Conservation (phyloP, 1,284 basidiomycete species). For the Ganoderma meredithae region DNA sequence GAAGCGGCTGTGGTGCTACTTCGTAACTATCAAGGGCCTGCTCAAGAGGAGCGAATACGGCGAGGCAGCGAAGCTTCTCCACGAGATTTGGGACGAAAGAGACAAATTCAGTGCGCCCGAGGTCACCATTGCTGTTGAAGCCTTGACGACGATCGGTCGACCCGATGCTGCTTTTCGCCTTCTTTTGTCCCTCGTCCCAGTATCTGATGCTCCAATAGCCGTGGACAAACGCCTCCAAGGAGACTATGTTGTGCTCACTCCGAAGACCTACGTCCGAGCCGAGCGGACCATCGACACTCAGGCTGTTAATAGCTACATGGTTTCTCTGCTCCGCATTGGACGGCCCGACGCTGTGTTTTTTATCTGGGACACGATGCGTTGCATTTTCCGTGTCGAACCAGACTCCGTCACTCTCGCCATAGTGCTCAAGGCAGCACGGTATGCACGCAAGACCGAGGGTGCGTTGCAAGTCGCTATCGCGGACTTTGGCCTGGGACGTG, state of each 20-base stretch:
- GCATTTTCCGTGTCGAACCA: slow-evolving; percentile 61
- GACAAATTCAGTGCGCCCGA: slow-evolving; percentile 51
- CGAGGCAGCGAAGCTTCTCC: slow-evolving; percentile 55
- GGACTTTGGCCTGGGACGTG: slow-evolving; percentile 37
- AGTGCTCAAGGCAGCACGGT: slow-evolving; percentile 64
- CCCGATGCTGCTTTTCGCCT: slow-evolving; percentile 57
- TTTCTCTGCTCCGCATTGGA: slow-evolving; percentile 52
- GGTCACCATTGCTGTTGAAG: slow-evolving; percentile 58
- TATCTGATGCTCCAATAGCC: neutral
- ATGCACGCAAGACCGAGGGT: slow-evolving; percentile 58
- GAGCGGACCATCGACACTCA: slow-evolving; percentile 38
- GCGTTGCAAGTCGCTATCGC: slow-evolving; percentile 52
- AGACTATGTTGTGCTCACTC: neutral
- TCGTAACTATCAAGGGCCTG: slow-evolving; percentile 61
- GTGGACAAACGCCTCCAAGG: neutral
- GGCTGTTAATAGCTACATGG: slow-evolving; percentile 63
- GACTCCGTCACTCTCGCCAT: slow-evolving; percentile 62
- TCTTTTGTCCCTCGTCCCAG: slow-evolving; percentile 44
- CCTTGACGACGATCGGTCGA: slow-evolving; percentile 52
- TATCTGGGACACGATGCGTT: slow-evolving; percentile 66
- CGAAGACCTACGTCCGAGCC: neutral
- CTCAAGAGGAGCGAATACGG: slow-evolving; percentile 47
- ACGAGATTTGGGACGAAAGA: slow-evolving; percentile 44
- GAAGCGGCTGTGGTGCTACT: slow-evolving; percentile 51
- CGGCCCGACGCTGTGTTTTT: slow-evolving; percentile 67